phyloP scores from a whole-genome alignment of 257 asterid genomes.

The Cordia subcordata region DNA sequence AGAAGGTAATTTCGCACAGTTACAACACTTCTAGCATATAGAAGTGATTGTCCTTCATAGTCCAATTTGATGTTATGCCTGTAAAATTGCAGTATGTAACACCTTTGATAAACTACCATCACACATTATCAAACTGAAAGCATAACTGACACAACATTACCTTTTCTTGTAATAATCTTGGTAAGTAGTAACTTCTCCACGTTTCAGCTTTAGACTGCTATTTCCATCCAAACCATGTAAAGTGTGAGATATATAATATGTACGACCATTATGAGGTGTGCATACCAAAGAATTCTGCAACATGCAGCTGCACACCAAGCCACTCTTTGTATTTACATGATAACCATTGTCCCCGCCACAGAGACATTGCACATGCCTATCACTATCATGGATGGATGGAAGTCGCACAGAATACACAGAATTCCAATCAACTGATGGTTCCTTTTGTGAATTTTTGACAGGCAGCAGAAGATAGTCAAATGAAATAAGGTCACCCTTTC shows the following conservation, averaged over 20 bases:
- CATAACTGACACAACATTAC: slow-evolving; percentile 22
- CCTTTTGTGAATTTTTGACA: slow-evolving; percentile 11
- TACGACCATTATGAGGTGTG: slow-evolving; percentile 57
- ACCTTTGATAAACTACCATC: background rate
- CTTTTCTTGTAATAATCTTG: slow-evolving; percentile 32
- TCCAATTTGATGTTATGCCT: slow-evolving; percentile 54
- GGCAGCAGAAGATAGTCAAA: slow-evolving; percentile 74
- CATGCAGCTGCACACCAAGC: slow-evolving; percentile 50
- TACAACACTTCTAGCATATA: slow-evolving; percentile 38
- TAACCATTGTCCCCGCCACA: slow-evolving; percentile 11
- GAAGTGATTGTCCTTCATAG: slow-evolving; percentile 41
- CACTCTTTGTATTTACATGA: slow-evolving; percentile 39
- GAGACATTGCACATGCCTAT: slow-evolving; percentile 16
- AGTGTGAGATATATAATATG: slow-evolving; percentile 43
- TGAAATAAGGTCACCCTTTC: slow-evolving; percentile 13
- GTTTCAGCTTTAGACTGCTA: slow-evolving; percentile 32
- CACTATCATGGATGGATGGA: slow-evolving; percentile 6
- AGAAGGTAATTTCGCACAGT: slow-evolving; percentile 52
- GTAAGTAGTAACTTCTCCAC: slow-evolving; percentile 43
- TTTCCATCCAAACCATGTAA: slow-evolving; percentile 38
- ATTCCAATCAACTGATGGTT: slow-evolving; percentile 46
- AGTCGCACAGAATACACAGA: slow-evolving; percentile 31
- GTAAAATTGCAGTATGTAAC: slow-evolving; percentile 9
- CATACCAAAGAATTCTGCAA: slow-evolving; percentile 57
- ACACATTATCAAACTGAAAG: background rate